Evolutionary conservation across 2,329 filamentous ascomycete genomes (phyloP), one percentile per base, ranked within the genome.

Genomic region (Geosmithia flava): DNA sequence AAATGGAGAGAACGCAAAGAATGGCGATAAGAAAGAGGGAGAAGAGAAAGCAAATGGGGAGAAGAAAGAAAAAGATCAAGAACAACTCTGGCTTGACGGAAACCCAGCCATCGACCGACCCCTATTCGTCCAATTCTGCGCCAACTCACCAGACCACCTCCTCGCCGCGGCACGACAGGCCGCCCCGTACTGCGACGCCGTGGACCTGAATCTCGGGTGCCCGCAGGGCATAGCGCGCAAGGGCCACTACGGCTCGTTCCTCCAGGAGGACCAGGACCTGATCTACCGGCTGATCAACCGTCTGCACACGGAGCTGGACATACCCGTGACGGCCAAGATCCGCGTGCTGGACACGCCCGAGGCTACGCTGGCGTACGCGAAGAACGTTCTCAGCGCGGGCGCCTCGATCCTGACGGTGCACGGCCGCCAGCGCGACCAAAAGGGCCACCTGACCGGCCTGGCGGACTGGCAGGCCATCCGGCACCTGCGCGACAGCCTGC

Each of bases 241-340:
- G 62, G 93, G 93, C 8, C 83, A 87, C 62, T 98, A 98, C 59
- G 93, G 93, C 20, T 85, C 91, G 1, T 98, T 97, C 59, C 65
- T 98, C 55, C 93, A 98, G 65, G 93, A 98, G 62, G 85, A 97
- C 58, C 89, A 88, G 71, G 79, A 82, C 20, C 69, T 95, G 48
- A 85, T 98, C 49, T 84, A 83, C 59, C 73, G 73, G n/a, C 72
- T 98, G 59, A 87, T 98, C 59, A 83, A 83, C 56, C 87, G 71
- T n/a, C 70, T 97, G 44, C 87, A 96, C 60, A 75, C 76, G 41
- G 77, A 88, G 49, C 74, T 98, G 3, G 68, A 83, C 2, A 70
- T 98, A 0, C 93, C 93, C 0, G 82, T 98, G 15, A 97, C 93
- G 2, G 93, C 91, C 23, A 98, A 98, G 68, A 95, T 98, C 57